phyloP scores from a whole-genome alignment of 2,329 filamentous ascomycete species.

The Claviceps fusiformis region DNA sequence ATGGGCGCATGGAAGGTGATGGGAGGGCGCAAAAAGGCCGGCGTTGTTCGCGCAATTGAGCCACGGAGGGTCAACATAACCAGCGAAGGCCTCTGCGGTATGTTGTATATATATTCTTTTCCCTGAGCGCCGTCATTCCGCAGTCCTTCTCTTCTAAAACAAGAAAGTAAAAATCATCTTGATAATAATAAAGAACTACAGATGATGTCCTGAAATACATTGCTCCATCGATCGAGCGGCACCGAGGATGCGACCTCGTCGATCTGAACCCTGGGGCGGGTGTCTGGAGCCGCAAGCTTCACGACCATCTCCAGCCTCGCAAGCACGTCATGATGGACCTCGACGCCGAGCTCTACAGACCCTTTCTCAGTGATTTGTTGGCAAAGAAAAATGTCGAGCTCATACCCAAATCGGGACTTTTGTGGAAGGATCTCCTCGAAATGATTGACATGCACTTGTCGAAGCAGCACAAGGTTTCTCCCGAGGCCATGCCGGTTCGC shows the following conservation, averaged over 20 bases:
- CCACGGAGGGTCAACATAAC: conserved; percentile 37
- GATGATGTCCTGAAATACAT: conserved; percentile 60
- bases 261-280: conserved; percentile 75
- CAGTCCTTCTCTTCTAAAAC: not conserved
- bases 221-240: conserved; percentile 51
- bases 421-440: conserved; percentile 44
- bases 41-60: conserved; percentile 10
- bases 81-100: conserved; percentile 36
- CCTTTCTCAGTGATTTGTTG: conserved; percentile 47
- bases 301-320: conserved; percentile 62
- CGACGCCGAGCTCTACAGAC: conserved; percentile 40
- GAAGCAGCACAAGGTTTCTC: conserved; percentile 34
- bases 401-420: conserved; percentile 41
- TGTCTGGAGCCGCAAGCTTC: conserved; percentile 64
- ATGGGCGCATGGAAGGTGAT: conserved; percentile 15
- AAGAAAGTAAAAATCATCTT: not conserved
- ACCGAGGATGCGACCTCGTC: conserved; percentile 70
- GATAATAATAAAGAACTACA: conserved; percentile 13
- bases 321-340: conserved; percentile 76
- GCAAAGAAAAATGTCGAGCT: conserved; percentile 34
- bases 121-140: too few species aligned
- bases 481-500: conserved; percentile 28
- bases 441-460: conserved; percentile 38
- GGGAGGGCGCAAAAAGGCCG: conserved; percentile 7
- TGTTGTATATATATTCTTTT: conserved; percentile 4